Conservation (phyloP, 2,329 filamentous ascomycete genomes). For the Penicillium palitans region DNA sequence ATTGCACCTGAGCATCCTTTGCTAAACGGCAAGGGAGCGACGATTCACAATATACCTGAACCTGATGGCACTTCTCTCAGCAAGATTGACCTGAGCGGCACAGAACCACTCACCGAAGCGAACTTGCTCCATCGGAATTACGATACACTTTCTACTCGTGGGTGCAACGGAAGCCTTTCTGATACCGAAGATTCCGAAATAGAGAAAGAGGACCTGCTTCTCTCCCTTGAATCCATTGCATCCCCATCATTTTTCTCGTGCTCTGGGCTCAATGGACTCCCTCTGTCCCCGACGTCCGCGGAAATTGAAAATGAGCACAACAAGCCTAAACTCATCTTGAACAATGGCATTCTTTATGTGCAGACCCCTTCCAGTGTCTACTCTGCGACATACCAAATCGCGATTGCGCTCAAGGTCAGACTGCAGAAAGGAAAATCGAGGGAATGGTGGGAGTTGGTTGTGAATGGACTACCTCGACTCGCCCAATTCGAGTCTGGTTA, state of each 20-base stretch:
- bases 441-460: slow-evolving; percentile 31
- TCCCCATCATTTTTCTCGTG: background rate
- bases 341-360: slow-evolving; percentile 23
- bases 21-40: background rate
- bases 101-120: background rate
- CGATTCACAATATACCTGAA: background rate
- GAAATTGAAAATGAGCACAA: background rate
- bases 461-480: slow-evolving; percentile 34
- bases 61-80: background rate
- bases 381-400: slow-evolving; percentile 26
- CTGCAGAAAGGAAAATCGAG: slow-evolving; percentile 20
- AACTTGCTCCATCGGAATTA: background rate
- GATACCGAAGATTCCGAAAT: background rate
- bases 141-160: slow-evolving; percentile 16
- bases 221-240: background rate
- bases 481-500: slow-evolving; percentile 26
- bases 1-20: background rate
- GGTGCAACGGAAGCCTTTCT: slow-evolving; percentile 14
- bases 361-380: slow-evolving; percentile 14
- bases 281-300: background rate
- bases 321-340: slow-evolving; percentile 15
- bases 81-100: background rate
- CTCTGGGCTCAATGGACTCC: background rate
- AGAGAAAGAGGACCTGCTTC: background rate
- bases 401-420: slow-evolving; percentile 12